Percentiles rank a stretch among this genome's conserved stretches.
phyloP scores from a whole-genome alignment of 768 basidiomycete species.

The Podaxis rugospora region DNA sequence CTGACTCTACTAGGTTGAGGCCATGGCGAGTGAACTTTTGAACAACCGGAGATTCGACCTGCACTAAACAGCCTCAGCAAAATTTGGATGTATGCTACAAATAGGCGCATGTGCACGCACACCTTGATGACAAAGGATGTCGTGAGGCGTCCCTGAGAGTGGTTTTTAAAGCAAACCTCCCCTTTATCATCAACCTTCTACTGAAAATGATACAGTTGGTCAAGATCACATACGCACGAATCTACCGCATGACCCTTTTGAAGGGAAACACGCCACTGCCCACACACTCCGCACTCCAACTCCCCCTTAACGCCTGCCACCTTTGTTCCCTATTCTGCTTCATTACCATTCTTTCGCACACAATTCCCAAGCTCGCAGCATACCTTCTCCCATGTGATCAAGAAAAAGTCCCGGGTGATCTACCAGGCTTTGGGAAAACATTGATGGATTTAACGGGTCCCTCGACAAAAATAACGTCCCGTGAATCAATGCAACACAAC shows the following conservation, averaged over 20 bases:
- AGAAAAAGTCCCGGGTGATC: not conserved
- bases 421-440: not conserved
- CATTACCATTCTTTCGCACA: not conserved
- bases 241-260: too few species aligned
- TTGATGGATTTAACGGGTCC: not conserved
- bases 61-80: too few species aligned
- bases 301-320: not conserved
- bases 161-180: too few species aligned
- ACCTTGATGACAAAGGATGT: too few species aligned
- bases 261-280: not conserved
- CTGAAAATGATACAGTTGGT: too few species aligned
- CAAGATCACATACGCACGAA: too few species aligned
- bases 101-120: too few species aligned
- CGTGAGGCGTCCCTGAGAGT: too few species aligned
- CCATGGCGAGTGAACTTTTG: too few species aligned
- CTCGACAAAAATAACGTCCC: not conserved
- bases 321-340: not conserved
- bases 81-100: too few species aligned
- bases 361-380: not conserved
- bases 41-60: constrained; percentile 19
- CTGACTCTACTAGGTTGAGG: too few species aligned
- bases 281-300: not conserved
- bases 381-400: not conserved
- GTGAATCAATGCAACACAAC: not conserved
- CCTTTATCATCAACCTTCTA: too few species aligned